Conservation (phyloP, 2,329 filamentous ascomycete genomes). For the Thelonectria discophora region DNA sequence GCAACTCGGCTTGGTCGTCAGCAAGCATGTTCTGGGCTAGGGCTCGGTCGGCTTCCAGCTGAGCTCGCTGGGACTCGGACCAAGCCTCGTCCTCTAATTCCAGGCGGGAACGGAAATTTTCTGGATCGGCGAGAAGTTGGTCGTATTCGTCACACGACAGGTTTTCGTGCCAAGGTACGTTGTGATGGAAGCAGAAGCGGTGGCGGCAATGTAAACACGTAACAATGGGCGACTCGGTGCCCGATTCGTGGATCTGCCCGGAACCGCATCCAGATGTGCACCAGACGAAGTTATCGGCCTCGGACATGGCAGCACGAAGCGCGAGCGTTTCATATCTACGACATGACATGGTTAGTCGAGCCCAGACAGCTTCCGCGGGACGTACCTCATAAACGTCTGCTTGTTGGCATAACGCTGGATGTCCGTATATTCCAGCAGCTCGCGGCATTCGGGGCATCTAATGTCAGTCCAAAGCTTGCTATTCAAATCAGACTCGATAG, state of each 20-base stretch:
- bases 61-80: constrained; percentile 54
- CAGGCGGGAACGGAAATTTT: constrained; percentile 49
- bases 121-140: constrained; percentile 48
- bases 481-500: constrained; percentile 47
- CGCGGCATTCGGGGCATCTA: constrained; percentile 61
- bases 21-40: constrained; percentile 47
- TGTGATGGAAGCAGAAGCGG: constrained; percentile 55
- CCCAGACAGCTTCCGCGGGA: not conserved
- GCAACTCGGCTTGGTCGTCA: constrained; percentile 43
- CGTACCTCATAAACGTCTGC: constrained; percentile 54
- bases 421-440: constrained; percentile 53
- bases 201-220: constrained; percentile 51
- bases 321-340: constrained; percentile 55
- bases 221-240: constrained; percentile 51
- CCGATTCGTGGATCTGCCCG: constrained; percentile 61
- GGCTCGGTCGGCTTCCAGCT: constrained; percentile 56
- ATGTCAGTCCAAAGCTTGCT: constrained; percentile 55
- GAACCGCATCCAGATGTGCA: constrained; percentile 61
- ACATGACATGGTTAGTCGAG: constrained; percentile 9
- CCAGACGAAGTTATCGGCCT: constrained; percentile 59
- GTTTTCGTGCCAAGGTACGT: constrained; percentile 53
- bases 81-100: constrained; percentile 48
- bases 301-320: constrained; percentile 53
- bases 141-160: constrained; percentile 56
- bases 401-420: constrained; percentile 56